Base-by-base conservation (phyloP, 352 stramenopile genomes). In the Globisporangium acanthophoron region DNA sequence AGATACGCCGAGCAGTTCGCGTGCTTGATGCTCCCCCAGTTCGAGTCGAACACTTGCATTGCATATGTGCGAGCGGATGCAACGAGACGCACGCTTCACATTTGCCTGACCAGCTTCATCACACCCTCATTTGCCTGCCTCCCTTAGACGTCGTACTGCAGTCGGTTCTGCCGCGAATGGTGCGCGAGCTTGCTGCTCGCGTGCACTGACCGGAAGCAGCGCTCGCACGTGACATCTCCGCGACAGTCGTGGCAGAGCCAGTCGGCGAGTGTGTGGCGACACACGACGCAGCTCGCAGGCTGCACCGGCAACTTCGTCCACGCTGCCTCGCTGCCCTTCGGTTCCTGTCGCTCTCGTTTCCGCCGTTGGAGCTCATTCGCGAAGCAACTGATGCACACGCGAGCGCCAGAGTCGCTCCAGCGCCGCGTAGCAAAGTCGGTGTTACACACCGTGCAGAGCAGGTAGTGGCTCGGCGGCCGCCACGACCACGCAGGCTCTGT, bases 231-330 rank as follows among this genome's bases (percentile, higher is more conserved):
- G 21, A 69, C 68, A 33, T 89, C 81, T 7, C 81, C 71, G 0
- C 55, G 61, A 33, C 78, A 89, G 16, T 84, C 67, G 55, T 74
- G 67, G 56, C 81, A 91, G 37, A 88, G 53, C 21, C 75, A 62
- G 7, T 73, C 65, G 0, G 69, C 81, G 12, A 62, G 40, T n/a
- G 56, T 47, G 15, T 74, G 74, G 55, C 78, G 78, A 54, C 81
- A 91, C 49, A 88, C 73, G 31, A 76, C 61, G 61, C 81, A 89
- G 44, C 71, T 85, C 46, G 74, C 67, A 1, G 70, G 56, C 33
- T 85, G 71, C 39, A 89, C 77, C 0, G 54, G 63, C n/a, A 91
- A 65, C 58, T 88, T 89, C 8, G 71, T 76, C 78, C 78, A 91
- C 43, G 58, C 55, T 35, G 55, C 6, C 37, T 45, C 5, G 43